These are phyloP conservation scores for Euphrasia arctica DNA, from an alignment of 305 asterid species.

Conservation along the genomic window DNA sequence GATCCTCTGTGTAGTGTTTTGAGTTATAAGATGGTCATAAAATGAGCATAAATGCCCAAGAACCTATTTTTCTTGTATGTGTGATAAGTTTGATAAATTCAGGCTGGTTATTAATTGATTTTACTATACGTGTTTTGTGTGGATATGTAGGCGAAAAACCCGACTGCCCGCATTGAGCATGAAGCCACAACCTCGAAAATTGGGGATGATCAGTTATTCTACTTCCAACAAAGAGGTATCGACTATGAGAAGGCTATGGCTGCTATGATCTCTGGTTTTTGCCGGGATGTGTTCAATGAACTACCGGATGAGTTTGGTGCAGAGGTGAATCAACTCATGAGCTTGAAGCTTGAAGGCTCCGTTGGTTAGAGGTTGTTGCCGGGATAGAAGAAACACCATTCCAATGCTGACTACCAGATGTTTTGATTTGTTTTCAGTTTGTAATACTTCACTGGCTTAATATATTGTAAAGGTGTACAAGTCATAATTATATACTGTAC, in stretches of 20 bases:
- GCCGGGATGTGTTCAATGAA: not conserved
- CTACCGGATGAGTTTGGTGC: slow-evolving; percentile 26
- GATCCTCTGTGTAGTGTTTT: not conserved
- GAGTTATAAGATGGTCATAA: too few species aligned
- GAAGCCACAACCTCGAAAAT: slow-evolving; percentile 94
- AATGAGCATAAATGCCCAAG: too few species aligned
- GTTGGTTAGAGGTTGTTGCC: slow-evolving; percentile 49
- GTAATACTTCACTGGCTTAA: not conserved
- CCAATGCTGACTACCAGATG: not conserved
- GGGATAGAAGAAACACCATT: not conserved
- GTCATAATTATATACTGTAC: too few species aligned
- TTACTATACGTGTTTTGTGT: not conserved
- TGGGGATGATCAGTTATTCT: slow-evolving; percentile 85
- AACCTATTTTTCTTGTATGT: too few species aligned
- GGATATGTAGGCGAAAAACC: slow-evolving; percentile 57
- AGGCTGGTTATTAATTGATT: not conserved
- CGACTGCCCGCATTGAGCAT: slow-evolving; percentile 66
- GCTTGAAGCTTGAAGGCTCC: slow-evolving; percentile 90
- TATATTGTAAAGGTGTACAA: too few species aligned
- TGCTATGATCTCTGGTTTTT: slow-evolving; percentile 14
- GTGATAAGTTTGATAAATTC: not conserved
- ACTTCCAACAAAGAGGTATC: slow-evolving; percentile 90
- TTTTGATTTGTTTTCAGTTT: not conserved
- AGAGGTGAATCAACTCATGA: slow-evolving; percentile 89
- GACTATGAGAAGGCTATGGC: slow-evolving; percentile 93